Evolutionary conservation across 768 basidiomycete species (phyloP).

Genomic region (Suillus cothurnatus): DNA sequence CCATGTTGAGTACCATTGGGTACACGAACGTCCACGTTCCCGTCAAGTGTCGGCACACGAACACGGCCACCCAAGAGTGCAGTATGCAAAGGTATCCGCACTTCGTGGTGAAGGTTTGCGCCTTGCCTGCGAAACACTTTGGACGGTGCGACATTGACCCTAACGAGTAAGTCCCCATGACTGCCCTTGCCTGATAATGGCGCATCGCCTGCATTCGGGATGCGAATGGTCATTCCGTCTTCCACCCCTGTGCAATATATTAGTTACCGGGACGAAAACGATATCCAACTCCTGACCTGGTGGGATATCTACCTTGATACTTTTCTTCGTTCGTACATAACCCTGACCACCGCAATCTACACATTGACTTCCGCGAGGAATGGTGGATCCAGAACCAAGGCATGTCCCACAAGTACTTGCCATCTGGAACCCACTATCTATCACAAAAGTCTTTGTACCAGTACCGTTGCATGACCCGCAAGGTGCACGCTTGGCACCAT

Average conservation of each 20-base stretch:
- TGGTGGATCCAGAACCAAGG: conserved; percentile 75
- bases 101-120: conserved; percentile 85
- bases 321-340: conserved; percentile 78
- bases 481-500: conserved; percentile 78
- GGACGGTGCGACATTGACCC: conserved; percentile 82
- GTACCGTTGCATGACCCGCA: conserved; percentile 85
- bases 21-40: conserved; percentile 92
- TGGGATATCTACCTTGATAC: conserved; percentile 81
- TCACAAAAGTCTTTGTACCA: conserved; percentile 85
- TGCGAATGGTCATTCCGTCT: conserved; percentile 89
- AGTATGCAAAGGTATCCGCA: conserved; percentile 85
- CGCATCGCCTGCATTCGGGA: conserved; percentile 82
- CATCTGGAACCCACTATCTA: conserved; percentile 97
- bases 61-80: conserved; percentile 94
- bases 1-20: conserved; percentile 94
- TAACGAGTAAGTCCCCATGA: conserved; percentile 84
- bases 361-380: conserved; percentile 81
- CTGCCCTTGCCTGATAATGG: conserved; percentile 78
- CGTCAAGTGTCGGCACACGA: conserved; percentile 92
- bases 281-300: conserved; percentile 57
- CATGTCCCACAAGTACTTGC: conserved; percentile 87
- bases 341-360: conserved; percentile 83
- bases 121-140: conserved; percentile 91
- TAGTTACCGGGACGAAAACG: conserved; percentile 6
- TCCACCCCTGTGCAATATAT: conserved; percentile 68